These are phyloP conservation scores for Graphilbum fragrans DNA, from an alignment of 2,329 filamentous ascomycete species.

Conservation along the genomic window DNA sequence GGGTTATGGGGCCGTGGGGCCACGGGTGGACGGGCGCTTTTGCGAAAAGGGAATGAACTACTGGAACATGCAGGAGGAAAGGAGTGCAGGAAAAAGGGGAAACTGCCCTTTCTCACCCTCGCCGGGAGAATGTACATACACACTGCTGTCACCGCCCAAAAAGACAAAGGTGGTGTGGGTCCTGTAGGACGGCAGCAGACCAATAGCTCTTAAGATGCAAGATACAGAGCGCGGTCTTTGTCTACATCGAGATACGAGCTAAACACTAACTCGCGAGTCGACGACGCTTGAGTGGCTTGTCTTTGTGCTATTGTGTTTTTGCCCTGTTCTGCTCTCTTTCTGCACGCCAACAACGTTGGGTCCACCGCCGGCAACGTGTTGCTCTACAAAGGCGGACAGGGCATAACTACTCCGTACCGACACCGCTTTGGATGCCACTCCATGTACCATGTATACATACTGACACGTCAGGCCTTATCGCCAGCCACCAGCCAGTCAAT, in stretches of 20 bases:
- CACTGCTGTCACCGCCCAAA: too few species aligned
- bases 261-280: not conserved
- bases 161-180: slow-evolving; percentile 3
- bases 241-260: not conserved
- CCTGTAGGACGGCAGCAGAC: not conserved
- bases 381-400: too few species aligned
- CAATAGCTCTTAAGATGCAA: not conserved
- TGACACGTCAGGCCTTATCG: too few species aligned
- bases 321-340: too few species aligned
- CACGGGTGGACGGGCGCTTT: not conserved
- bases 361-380: too few species aligned
- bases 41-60: not conserved
- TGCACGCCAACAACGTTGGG: too few species aligned
- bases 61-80: slow-evolving; percentile 7
- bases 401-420: too few species aligned
- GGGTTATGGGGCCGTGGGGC: not conserved
- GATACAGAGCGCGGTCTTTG: not conserved
- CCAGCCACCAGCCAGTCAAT: not conserved
- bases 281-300: too few species aligned
- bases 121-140: not conserved
- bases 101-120: too few species aligned
- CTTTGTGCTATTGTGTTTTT: too few species aligned
- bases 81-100: slow-evolving; percentile 6
- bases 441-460: too few species aligned
- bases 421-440: too few species aligned